Percentiles rank a stretch among this genome's conserved stretches.
Conservation (phyloP, 2,329 filamentous ascomycete genomes). For the Aspergillus fijiensis region DNA sequence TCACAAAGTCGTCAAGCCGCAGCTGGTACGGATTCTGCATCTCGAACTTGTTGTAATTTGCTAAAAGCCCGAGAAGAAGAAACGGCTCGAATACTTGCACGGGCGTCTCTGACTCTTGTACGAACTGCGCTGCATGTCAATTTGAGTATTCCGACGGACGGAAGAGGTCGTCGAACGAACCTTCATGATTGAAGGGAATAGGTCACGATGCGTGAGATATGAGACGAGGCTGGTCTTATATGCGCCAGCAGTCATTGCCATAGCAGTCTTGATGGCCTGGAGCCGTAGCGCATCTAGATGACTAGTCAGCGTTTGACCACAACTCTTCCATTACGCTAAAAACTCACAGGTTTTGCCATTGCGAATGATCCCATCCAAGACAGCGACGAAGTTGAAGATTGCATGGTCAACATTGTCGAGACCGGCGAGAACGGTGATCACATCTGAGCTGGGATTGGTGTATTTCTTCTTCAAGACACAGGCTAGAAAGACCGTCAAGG, state of each 20-base stretch:
- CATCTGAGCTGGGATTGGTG: constrained; percentile 90
- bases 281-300: constrained; percentile 67
- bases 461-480: constrained; percentile 84
- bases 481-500: constrained; percentile 82
- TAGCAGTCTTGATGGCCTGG: constrained; percentile 76
- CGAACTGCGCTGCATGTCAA: constrained; percentile 57
- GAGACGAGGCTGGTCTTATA: constrained; percentile 93
- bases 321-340: neutral
- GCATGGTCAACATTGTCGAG: constrained; percentile 83
- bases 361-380: constrained; percentile 78
- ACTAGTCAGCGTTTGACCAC: constrained; percentile 5
- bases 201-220: constrained; percentile 90
- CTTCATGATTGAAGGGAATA: constrained; percentile 95
- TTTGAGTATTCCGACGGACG: neutral
- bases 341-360: constrained; percentile 68
- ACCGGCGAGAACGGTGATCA: constrained; percentile 85
- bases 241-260: constrained; percentile 85
- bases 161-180: constrained; percentile 46
- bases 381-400: constrained; percentile 83
- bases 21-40: constrained; percentile 95
- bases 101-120: constrained; percentile 72
- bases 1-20: constrained; percentile 91
- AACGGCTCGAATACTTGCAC: constrained; percentile 70
- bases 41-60: constrained; percentile 99
- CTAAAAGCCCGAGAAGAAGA: constrained; percentile 77